Base-by-base conservation (phyloP, 805 yeast species). In the Spathaspora boniae region DNA sequence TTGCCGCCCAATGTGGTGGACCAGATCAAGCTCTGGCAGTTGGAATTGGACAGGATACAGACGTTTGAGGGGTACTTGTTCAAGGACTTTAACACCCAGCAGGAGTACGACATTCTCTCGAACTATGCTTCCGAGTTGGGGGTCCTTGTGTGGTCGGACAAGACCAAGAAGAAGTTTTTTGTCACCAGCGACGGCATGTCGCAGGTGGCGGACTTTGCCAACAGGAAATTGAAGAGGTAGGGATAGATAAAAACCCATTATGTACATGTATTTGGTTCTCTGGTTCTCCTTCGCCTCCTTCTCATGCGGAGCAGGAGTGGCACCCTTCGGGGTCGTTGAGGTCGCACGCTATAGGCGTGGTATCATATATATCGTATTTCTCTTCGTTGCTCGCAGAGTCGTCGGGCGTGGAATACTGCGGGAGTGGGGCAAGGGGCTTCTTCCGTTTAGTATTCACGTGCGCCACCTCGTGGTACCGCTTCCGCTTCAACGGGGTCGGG, bases 1-100 rank as follows among this genome's bases (percentile, higher is more conserved):
- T 56, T 85, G 5, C 98, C 98, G 3, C 96, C 98, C 0, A 93
- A 96, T 0, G 95, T 93, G n/a, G 85, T 86, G 1, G 99, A 93
- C 60, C 99, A 93, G 57, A 86, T 93, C 48, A 82, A 80, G 54
- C 69, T 93, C 35, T 93, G 99, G 99, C 98, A 93, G 64, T 68
- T 93, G 41, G 99, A 93, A 56, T 62, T 89, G 63, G 98, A 93
- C 57, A 76, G 99, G 60, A 86, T 93, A 45, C 80, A 84, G 47
- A 76, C 93, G 1, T 84, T 78, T 33, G 86, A 81, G 19, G 99
- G 99, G 0, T 88, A 82, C 40, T 60, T 93, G 30, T 93, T 86
- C 62, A 82, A 86, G 38, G 96, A 91, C 48, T 93, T 93, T 56
- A 69, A 81, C 16, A 82, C 71, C 41, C 82, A 75, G 36, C 74